Base-by-base conservation (phyloP, 768 basidiomycete species). In the Pleurotus salmoneostramineus region DNA sequence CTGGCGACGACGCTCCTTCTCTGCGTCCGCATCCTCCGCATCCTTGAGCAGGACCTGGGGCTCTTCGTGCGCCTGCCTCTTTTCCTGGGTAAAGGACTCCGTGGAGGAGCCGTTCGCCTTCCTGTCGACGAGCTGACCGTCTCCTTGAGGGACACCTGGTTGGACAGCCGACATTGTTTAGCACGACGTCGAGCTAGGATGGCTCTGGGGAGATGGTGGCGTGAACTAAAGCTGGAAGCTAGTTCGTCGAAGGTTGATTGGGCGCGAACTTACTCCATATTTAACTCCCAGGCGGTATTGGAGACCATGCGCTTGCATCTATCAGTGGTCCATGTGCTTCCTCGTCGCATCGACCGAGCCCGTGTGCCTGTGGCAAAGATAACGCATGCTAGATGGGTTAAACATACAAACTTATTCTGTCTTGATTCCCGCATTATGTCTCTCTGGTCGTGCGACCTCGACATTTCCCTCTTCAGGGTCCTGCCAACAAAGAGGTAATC, bases 11-110 rank as follows among this genome's bases (percentile, higher is more conserved):
- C 56, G 50, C 5, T 42, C 56, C 32, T 48, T 37, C 5, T 47
- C 59, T 0, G 27, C 62, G 46, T 67, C 66, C 21, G 60, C 59
- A 6, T 69, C 69, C 37, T 61, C 67, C 2, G 62, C 66, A 47
- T 69, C 63, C 32, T 60, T 58, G 6, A 62, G 55, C 8, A 69
- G 52, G 15, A 58, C 64, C 54, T 71, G 68, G 8, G 66, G 64
- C 52, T 69, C 68, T 14, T 55, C 46, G 48, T 50, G 58, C 36
- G 54, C 45, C 32, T 58, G 50, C 43, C 60, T 65, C 58, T 71
- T 62, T 56, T 71, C 63, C 58, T 63, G 59, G 56, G 51, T 50
- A 15, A 63, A 58, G 15, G 65, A 68, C 34, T 57, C 60, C 47
- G 63, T 64, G n/a, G 66, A 62, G 50, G 61, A 56, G 5, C 17